Conservation (phyloP, 148 eudicot species). For the Amaranthus cruentus region DNA sequence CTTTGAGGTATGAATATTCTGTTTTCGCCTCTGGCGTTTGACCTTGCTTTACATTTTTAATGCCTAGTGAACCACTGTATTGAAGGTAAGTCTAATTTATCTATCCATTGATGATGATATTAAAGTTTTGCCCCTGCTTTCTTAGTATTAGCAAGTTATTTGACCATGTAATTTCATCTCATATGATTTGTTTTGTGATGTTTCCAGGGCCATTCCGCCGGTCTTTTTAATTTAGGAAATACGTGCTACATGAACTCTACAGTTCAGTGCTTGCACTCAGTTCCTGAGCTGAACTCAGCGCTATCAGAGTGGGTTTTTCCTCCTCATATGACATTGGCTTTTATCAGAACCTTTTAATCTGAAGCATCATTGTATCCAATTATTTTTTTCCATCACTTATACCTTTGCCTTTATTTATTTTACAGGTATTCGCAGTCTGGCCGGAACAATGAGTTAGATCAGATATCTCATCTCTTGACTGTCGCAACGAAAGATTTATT, state of each 20-base stretch:
- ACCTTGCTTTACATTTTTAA: too few relatives aligned
- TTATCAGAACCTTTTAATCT: not conserved
- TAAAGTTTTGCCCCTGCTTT: not conserved
- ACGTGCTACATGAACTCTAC: conserved; percentile 99
- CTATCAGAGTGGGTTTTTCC: conserved; percentile 48
- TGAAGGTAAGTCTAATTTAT: too few relatives aligned
- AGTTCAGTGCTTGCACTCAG: conserved; percentile 86
- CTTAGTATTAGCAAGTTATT: not conserved
- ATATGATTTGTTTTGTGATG: not conserved
- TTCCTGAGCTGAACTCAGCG: conserved; percentile 95
- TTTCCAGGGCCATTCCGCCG: conserved; percentile 89
- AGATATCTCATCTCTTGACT: conserved; percentile 81
- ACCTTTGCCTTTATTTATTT: conserved; percentile 10
- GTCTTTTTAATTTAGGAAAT: conserved; percentile 84
- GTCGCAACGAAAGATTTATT: conserved; percentile 88
- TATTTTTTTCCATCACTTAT: not conserved
- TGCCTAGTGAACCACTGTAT: too few relatives aligned
- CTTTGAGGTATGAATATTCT: not conserved
- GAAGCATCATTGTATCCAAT: not conserved
- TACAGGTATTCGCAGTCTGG: conserved; percentile 78
- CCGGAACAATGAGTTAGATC: conserved; percentile 72
- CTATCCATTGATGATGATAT: too few relatives aligned
- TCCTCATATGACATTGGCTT: not conserved
- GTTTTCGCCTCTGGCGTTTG: not conserved
- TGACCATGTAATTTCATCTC: conserved; percentile 1